phyloP scores from a whole-genome alignment of 139 green algal species.

The Gonium pectorale region DNA sequence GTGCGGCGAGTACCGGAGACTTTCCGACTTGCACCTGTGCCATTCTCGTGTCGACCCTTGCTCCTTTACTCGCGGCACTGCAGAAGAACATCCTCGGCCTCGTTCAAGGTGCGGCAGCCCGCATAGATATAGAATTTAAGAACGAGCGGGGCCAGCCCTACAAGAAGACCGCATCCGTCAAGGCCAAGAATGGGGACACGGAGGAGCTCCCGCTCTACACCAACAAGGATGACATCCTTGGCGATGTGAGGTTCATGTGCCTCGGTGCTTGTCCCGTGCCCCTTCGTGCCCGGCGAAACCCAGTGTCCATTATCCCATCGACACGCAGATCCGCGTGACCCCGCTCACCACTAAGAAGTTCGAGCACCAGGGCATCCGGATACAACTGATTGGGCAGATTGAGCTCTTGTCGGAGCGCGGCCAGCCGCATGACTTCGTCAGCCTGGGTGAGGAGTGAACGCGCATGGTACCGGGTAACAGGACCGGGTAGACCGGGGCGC shows the following conservation, averaged over 20 bases:
- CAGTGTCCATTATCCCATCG: too few relatives aligned
- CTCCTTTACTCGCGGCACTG: too few relatives aligned
- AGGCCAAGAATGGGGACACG: conserved; percentile 59
- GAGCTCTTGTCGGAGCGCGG: conserved; percentile 92
- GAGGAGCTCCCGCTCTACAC: conserved; percentile 86
- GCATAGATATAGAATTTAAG: conserved; percentile 68
- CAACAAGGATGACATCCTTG: conserved; percentile 79
- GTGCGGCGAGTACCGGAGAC: too few relatives aligned
- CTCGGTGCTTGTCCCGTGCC: too few relatives aligned
- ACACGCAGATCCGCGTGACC: conserved; percentile 54
- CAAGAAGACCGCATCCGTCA: conserved; percentile 62
- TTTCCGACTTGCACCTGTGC: too few relatives aligned
- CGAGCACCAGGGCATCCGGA: conserved; percentile 95
- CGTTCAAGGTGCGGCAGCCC: conserved; percentile 59
- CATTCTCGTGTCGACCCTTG: too few relatives aligned
- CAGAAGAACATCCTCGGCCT: conserved; percentile 73
- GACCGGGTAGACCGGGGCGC: too few relatives aligned
- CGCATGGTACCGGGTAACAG: too few relatives aligned
- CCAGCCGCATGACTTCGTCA: conserved; percentile 90
- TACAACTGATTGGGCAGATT: conserved; percentile 97
- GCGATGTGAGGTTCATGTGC: conserved; percentile 70
- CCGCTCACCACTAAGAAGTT: conserved; percentile 86
- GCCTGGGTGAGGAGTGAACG: conserved; percentile 65
- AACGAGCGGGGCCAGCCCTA: conserved; percentile 62
- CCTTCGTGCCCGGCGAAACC: too few relatives aligned